These are phyloP conservation scores for Byssochlamys sp. DNA, from an alignment of 2,329 filamentous ascomycete species.

Conservation along the genomic window DNA sequence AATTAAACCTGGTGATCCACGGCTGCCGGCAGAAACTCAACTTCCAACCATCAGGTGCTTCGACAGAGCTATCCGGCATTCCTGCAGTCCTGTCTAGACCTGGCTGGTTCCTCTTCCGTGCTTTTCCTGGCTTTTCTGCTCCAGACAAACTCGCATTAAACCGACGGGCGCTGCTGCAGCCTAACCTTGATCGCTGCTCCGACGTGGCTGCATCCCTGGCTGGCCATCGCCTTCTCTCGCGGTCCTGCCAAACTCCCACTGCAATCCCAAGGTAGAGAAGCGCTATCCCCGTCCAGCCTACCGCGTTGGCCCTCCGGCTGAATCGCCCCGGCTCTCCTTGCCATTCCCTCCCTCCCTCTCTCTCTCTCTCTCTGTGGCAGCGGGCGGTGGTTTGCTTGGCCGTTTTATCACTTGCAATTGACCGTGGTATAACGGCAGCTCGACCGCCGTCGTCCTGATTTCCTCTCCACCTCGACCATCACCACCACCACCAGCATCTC, in stretches of 20 bases:
- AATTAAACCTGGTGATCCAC: not conserved
- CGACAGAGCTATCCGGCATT: not conserved
- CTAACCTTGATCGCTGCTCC: not conserved
- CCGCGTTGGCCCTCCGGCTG: not conserved
- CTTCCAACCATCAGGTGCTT: not conserved
- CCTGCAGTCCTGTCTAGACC: not conserved
- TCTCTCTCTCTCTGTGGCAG: not conserved
- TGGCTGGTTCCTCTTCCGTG: not conserved
- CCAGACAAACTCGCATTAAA: not conserved
- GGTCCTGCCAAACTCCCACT: not conserved
- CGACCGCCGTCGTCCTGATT: not conserved
- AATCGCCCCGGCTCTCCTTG: not conserved
- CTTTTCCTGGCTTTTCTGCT: not conserved
- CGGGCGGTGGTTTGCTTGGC: not conserved
- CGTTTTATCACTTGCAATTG: not conserved
- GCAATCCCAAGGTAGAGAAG: not conserved
- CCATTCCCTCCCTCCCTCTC: not conserved
- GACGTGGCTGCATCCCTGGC: not conserved
- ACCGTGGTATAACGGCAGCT: not conserved
- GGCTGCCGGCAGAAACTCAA: not conserved
- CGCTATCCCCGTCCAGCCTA: not conserved
- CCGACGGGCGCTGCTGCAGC: not conserved
- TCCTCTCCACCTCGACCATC: not conserved
- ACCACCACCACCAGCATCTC: not conserved
- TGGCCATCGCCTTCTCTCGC: not conserved